These are phyloP conservation scores for Jacaranda copaia DNA, from an alignment of 257 asterid genomes.

Conservation along the genomic window DNA sequence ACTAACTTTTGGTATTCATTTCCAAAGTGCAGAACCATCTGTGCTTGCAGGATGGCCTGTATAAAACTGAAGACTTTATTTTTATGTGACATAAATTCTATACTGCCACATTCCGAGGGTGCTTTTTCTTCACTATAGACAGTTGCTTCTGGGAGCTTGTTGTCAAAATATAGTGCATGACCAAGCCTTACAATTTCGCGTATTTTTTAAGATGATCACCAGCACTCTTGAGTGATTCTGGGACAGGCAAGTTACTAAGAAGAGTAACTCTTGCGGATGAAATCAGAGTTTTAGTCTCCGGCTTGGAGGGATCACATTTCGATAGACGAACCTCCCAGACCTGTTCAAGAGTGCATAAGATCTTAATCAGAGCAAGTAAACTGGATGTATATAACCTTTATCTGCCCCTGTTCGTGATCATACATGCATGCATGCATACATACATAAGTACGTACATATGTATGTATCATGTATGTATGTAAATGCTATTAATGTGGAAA, in stretches of 20 bases:
- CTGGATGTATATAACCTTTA: not conserved
- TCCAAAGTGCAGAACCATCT: no score
- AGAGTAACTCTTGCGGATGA: conserved; percentile 84
- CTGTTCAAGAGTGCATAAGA: conserved; percentile 30
- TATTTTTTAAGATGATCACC: conserved; percentile 56
- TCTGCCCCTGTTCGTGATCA: no score
- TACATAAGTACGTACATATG: no score
- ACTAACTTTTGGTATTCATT: no score
- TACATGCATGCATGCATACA: not conserved
- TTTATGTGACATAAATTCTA: no score
- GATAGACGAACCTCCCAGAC: conserved; percentile 81
- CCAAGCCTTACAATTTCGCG: conserved; percentile 59
- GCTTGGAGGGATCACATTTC: conserved; percentile 50
- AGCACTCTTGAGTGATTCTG: conserved; percentile 60
- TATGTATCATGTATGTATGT: no score
- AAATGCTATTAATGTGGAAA: not conserved
- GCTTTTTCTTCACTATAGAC: not conserved
- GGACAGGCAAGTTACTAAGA: conserved; percentile 70
- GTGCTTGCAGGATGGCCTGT: no score
- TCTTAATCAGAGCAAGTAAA: not conserved
- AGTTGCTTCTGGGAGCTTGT: not conserved
- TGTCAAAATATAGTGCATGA: not conserved
- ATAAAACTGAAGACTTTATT: no score
- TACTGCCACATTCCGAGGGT: not conserved
- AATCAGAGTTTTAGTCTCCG: conserved; percentile 50